phyloP scores from a whole-genome alignment of 768 basidiomycete species.

The Termitomyces bulborhizus region DNA sequence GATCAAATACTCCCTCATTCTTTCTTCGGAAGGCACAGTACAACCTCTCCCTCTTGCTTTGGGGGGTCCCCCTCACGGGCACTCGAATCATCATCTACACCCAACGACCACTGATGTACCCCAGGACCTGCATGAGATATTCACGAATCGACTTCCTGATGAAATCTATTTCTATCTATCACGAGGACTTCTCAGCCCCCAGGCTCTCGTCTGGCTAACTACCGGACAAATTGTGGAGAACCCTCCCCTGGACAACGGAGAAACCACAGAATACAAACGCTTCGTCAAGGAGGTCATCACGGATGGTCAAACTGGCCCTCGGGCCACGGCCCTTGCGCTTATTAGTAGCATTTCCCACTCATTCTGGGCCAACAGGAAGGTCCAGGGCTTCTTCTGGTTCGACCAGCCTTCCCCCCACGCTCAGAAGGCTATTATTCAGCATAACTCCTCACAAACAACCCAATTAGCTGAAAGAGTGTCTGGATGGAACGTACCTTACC shows the following conservation, averaged over 20 bases:
- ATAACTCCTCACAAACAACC: slow-evolving; percentile 72
- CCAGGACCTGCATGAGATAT: slow-evolving; percentile 87
- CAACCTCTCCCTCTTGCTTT: slow-evolving; percentile 75
- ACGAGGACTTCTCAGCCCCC: slow-evolving; percentile 82
- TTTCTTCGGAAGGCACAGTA: slow-evolving; percentile 82
- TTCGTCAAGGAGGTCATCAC: slow-evolving; percentile 97
- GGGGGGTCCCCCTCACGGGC: slow-evolving; percentile 40
- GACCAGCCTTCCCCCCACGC: slow-evolving; percentile 46
- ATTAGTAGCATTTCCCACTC: slow-evolving; percentile 73
- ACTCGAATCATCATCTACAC: slow-evolving; percentile 53
- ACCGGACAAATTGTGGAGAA: slow-evolving; percentile 80
- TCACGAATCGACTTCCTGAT: slow-evolving; percentile 90
- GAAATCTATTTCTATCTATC: slow-evolving; percentile 97
- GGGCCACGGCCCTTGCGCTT: slow-evolving; percentile 86
- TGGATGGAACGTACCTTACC: slow-evolving; percentile 85
- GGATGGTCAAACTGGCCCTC: slow-evolving; percentile 88
- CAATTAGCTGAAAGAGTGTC: slow-evolving; percentile 84
- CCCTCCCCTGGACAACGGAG: slow-evolving; percentile 90
- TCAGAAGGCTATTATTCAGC: slow-evolving; percentile 59
- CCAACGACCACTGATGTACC: slow-evolving; percentile 88
- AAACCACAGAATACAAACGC: slow-evolving; percentile 89
- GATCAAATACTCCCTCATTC: slow-evolving; percentile 86
- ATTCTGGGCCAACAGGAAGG: slow-evolving; percentile 77
- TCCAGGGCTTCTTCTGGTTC: slow-evolving; percentile 74
- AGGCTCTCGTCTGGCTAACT: slow-evolving; percentile 93